Evolutionary conservation across 495 filamentous ascomycete genomes (phyloP), one percentile per base, ranked within the genome.

Genomic region (Penicillium coffeae): DNA sequence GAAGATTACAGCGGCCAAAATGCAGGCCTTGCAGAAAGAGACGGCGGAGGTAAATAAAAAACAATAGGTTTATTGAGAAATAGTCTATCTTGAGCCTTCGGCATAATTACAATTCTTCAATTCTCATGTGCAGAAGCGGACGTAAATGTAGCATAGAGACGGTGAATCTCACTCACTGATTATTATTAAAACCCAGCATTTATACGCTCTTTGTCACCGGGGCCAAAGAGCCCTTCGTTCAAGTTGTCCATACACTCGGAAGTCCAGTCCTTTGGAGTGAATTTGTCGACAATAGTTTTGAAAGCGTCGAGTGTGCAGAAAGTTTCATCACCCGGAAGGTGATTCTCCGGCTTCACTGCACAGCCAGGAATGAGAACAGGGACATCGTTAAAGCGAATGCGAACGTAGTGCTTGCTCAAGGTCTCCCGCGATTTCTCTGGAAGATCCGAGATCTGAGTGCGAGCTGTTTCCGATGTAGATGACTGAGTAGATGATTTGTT

Each of bases 301-400:
- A 98, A 98, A 2, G 93, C 81, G 38, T 87, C 81, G 54, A 98
- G 60, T 1, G 93, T 98, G 71, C 93, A 97, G 63, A 98, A 95
- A 18, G 78, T 87, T 52, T 90, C 86, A 60, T 98, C 87, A 2
- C 90, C 90, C 21, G 90, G 80, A 4, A 95, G 75, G 68, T 98
- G 93, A 34, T 90, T 95, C 21, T 88, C 88, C 1, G 76, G 63
- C 27, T 74, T 68, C 49, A 76, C 82, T 30, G 66, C 73, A 61
- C 93, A 98, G 21, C 89, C 90, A 5, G 90, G 91, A 42, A 97
- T 79, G 8, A 73, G 77, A 56, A 96, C 78, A 0, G 87, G 80
- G 34, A 76, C 72, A 63, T 97, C 92, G 55, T 98, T 97, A 66
- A 93, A 97, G 45, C 90, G 78, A 46, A 98, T 65, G n/a, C 93